Conservation (phyloP, 1,284 basidiomycete species). For the Ustilago esculenta region DNA sequence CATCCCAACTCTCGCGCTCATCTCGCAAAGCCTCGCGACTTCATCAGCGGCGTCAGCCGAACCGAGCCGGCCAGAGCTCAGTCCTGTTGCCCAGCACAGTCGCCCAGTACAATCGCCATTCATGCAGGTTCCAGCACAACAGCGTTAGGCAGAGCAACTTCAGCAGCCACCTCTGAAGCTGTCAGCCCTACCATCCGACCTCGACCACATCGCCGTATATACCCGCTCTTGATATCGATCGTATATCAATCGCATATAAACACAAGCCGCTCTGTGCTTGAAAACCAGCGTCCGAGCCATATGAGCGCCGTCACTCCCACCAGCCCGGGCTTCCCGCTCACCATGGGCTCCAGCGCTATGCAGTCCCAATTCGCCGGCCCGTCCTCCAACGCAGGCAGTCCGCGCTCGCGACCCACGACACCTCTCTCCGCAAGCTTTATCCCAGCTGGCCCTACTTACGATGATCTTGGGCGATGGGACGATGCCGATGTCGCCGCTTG, state of each 20-base stretch:
- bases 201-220: neutral
- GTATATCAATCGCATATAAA: neutral
- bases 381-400: constrained; percentile 38
- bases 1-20: too few relatives aligned
- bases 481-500: constrained; percentile 54
- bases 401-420: constrained; percentile 39
- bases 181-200: neutral
- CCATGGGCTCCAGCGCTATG: constrained; percentile 36
- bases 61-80: too few relatives aligned
- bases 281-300: neutral
- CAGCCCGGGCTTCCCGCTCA: constrained; percentile 54
- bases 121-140: constrained; percentile 1
- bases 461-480: constrained; percentile 36
- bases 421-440: constrained; percentile 39
- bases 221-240: neutral
- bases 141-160: neutral
- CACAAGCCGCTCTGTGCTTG: neutral
- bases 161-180: neutral
- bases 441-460: constrained; percentile 29
- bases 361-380: constrained; percentile 18
- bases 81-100: too few relatives aligned
- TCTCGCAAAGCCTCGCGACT: too few relatives aligned
- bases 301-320: constrained; percentile 53
- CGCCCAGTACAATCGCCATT: neutral
- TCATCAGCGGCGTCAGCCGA: too few relatives aligned